phyloP scores from a whole-genome alignment of 1,284 basidiomycete genomes.

The Pulchroboletus neoregius region DNA sequence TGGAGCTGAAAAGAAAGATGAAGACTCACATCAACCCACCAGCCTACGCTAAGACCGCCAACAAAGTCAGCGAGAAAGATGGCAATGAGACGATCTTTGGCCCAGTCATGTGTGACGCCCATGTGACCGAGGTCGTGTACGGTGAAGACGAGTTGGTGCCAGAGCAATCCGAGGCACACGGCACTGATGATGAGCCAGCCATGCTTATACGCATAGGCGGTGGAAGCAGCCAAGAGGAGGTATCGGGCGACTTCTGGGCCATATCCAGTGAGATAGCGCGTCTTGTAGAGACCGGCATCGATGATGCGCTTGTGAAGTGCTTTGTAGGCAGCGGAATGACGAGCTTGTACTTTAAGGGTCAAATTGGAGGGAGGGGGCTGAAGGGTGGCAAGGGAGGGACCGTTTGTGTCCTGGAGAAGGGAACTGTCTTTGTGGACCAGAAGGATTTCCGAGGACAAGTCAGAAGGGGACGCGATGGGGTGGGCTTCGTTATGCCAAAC shows the following conservation, averaged over 20 bases:
- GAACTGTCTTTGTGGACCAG: conserved; percentile 46
- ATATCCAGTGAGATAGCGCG: conserved; percentile 84
- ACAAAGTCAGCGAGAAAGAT: conserved; percentile 84
- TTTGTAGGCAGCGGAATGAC: conserved; percentile 79
- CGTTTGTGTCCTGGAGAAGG: conserved; percentile 20
- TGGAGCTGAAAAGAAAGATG: conserved; percentile 7
- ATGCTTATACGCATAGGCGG: conserved; percentile 61
- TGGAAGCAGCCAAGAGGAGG: conserved; percentile 53
- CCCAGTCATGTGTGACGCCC: conserved; percentile 88
- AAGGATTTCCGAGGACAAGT: conserved; percentile 56
- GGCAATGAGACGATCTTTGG: conserved; percentile 74
- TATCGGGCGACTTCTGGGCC: conserved; percentile 86
- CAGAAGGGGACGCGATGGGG: conserved; percentile 39
- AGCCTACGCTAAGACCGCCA: conserved; percentile 91
- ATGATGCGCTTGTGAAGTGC: conserved; percentile 73
- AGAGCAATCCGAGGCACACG: conserved; percentile 80
- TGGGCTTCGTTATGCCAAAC: conserved; percentile 63
- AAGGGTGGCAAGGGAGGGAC: conserved; percentile 51
- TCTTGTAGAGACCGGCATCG: conserved; percentile 82
- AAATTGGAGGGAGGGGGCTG: conserved; percentile 50
- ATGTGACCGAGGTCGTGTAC: conserved; percentile 96
- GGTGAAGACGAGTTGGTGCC: conserved; percentile 93
- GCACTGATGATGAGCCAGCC: conserved; percentile 71
- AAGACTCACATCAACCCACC: conserved; percentile 92
- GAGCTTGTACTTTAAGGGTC: conserved; percentile 60